Conservation (phyloP, 441 rosid genomes). For the Eutrema salsugineum region DNA sequence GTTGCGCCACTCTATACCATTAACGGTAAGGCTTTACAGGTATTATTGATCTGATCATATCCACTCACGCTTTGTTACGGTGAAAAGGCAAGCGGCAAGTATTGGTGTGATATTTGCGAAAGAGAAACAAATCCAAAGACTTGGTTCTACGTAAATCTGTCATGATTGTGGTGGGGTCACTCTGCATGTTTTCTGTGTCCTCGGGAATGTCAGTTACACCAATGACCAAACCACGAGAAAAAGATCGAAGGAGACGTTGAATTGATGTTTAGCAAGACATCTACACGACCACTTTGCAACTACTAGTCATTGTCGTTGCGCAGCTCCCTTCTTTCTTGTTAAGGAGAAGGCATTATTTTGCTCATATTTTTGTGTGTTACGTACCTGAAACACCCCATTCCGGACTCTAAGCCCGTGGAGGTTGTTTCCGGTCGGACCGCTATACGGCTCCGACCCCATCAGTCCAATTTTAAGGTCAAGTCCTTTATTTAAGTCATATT, state of each 20-base stretch:
- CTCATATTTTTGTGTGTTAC: background rate
- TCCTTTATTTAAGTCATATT: too few species aligned
- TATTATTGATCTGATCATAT: too few species aligned
- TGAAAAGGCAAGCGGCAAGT: background rate
- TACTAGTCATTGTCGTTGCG: background rate
- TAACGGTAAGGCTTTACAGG: too few species aligned
- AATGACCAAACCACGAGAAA: background rate
- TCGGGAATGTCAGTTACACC: background rate
- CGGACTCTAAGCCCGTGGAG: too few species aligned
- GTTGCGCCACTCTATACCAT: too few species aligned
- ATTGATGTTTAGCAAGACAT: background rate
- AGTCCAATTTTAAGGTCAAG: too few species aligned
- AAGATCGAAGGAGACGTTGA: background rate
- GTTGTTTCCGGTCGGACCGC: too few species aligned
- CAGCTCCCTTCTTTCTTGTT: background rate
- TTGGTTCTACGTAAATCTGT: conserved; percentile 11
- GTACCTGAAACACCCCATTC: too few species aligned
- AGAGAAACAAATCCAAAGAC: background rate
- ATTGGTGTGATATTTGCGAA: conserved; percentile 17
- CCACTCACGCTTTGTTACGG: conserved; percentile 15
- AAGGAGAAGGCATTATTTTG: background rate
- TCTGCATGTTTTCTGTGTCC: background rate
- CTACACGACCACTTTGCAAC: background rate
- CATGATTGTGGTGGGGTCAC: background rate
- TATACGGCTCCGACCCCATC: too few species aligned